Percentiles rank a stretch among this genome's conserved stretches.
Evolutionary conservation across 2,329 filamentous ascomycete species (phyloP).

Genomic region (Microsporum canis): DNA sequence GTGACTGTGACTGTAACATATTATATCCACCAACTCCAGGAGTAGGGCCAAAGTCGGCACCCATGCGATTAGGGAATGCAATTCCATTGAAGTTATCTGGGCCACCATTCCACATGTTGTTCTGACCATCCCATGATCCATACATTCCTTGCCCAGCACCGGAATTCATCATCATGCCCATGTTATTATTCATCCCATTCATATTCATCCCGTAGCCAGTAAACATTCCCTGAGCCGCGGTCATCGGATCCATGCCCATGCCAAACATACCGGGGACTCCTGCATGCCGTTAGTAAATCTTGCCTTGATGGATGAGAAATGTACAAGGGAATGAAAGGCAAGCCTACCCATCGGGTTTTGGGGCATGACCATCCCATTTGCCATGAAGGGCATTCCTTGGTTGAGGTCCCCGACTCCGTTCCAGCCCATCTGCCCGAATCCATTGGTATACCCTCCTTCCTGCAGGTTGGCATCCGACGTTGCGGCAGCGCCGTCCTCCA

Average conservation of each 20-base stretch:
- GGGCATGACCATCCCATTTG: conserved; percentile 45
- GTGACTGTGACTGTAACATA: conserved; percentile 64
- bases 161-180: conserved; percentile 60
- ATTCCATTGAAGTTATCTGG: conserved; percentile 86
- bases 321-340: neutral
- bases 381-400: conserved; percentile 55
- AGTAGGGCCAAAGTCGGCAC: conserved; percentile 71
- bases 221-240: conserved; percentile 39
- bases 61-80: conserved; percentile 49
- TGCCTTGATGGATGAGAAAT: neutral
- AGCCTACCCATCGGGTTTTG: conserved; percentile 82
- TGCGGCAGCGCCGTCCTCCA: neutral
- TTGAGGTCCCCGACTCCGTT: conserved; percentile 51
- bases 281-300: conserved; percentile 6
- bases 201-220: conserved; percentile 57
- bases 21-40: conserved; percentile 55
- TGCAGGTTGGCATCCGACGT: neutral
- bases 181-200: conserved; percentile 68
- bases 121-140: conserved; percentile 68
- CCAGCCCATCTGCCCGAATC: conserved; percentile 50
- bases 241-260: conserved; percentile 64
- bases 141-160: conserved; percentile 50
- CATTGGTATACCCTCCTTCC: conserved; percentile 19
- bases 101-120: conserved; percentile 23
- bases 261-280: conserved; percentile 55